Percentiles rank a stretch among this genome's conserved stretches.
phyloP scores from a whole-genome alignment of 2,329 filamentous ascomycete genomes.

The Dactylellina parvicollis region DNA sequence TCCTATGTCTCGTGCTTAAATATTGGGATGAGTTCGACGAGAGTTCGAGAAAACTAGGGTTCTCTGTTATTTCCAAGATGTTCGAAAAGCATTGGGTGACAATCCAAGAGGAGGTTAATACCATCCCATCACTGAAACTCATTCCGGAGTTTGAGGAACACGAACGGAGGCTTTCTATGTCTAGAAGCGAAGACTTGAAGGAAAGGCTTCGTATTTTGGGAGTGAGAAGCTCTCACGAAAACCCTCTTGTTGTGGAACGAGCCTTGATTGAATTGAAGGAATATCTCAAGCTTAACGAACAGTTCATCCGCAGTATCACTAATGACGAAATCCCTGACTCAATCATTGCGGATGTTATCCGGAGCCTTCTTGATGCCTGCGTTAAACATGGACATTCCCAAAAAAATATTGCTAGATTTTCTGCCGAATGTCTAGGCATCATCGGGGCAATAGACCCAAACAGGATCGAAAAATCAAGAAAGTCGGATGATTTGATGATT shows the following conservation, averaged over 20 bases:
- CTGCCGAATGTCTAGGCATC: constrained; percentile 83
- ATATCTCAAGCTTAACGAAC: constrained; percentile 78
- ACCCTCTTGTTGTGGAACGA: constrained; percentile 82
- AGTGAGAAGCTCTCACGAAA: constrained; percentile 81
- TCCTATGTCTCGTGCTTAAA: constrained; percentile 83
- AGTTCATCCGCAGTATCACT: constrained; percentile 79
- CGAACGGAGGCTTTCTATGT: constrained; percentile 71
- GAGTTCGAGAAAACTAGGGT: constrained; percentile 69
- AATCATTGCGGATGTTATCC: constrained; percentile 75
- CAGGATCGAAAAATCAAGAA: constrained; percentile 79
- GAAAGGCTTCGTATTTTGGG: constrained; percentile 77
- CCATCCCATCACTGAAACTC: constrained; percentile 78
- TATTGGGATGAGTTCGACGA: constrained; percentile 78
- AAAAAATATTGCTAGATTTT: constrained; percentile 74
- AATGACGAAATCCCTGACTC: constrained; percentile 84
- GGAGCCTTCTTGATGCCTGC: constrained; percentile 84
- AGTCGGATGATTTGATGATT: constrained; percentile 84
- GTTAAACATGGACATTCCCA: constrained; percentile 72
- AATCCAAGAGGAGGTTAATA: constrained; percentile 74
- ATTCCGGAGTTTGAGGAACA: constrained; percentile 76
- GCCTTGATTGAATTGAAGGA: constrained; percentile 79
- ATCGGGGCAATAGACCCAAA: constrained; percentile 94
- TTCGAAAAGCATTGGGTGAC: constrained; percentile 71
- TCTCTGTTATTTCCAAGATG: constrained; percentile 72
- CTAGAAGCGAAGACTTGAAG: constrained; percentile 75